Conservation (phyloP, 306 rosid genomes). For the Cicer bijugum region DNA sequence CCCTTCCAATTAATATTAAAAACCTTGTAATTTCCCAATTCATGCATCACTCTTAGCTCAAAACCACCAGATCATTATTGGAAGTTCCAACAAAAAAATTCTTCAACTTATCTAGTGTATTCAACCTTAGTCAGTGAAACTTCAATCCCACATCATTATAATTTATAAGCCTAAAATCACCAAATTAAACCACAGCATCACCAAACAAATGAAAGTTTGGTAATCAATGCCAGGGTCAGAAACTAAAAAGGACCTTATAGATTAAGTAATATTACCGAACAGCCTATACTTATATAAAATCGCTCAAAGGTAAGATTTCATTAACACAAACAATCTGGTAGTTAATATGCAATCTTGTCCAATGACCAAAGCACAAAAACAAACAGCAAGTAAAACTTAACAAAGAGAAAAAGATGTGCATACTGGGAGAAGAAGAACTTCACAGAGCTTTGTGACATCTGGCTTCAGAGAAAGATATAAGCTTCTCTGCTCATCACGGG, state of each 20-base stretch:
- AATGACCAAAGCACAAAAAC: conserved; percentile 40
- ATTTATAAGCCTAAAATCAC: not conserved
- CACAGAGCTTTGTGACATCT: conserved; percentile 49
- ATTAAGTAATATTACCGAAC: conserved; percentile 21
- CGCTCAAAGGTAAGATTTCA: conserved; percentile 11
- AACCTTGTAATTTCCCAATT: too few species aligned
- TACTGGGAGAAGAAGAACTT: conserved; percentile 53
- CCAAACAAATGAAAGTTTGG: conserved; percentile 4
- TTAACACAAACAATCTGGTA: conserved; percentile 24
- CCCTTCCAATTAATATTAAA: too few species aligned
- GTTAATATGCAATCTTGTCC: conserved; percentile 25
- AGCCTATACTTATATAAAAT: conserved; percentile 1
- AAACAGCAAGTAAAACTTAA: conserved; percentile 29
- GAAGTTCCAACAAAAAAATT: too few species aligned
- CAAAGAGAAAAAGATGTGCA: conserved; percentile 32
- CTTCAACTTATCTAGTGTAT: too few species aligned
- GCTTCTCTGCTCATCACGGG: conserved; percentile 47
- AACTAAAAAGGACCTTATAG: conserved; percentile 18
- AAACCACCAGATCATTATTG: too few species aligned
- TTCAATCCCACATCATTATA: conserved; percentile 7
- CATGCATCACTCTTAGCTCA: too few species aligned
- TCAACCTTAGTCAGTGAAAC: not conserved
- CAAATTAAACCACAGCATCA: conserved; percentile 11
- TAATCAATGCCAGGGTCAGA: conserved; percentile 8
- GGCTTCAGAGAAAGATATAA: conserved; percentile 52